These are phyloP conservation scores for Phyllosticta citriasiana DNA, from an alignment of 2,329 filamentous ascomycete species.

Conservation along the genomic window DNA sequence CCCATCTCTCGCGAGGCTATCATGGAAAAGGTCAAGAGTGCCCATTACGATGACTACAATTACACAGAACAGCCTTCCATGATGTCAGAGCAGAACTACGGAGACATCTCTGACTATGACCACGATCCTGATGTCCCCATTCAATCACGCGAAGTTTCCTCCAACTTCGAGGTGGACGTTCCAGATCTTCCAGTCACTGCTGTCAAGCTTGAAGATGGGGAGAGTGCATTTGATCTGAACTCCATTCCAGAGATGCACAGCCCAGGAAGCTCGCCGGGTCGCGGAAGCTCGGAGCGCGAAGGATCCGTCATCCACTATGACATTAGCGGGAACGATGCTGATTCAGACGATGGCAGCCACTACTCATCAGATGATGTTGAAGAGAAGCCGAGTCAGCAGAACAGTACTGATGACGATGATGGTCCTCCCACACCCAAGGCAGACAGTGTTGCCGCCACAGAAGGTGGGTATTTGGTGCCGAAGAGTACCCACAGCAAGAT, in stretches of 20 bases:
- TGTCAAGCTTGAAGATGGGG: constrained; percentile 43
- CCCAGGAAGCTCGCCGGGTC: constrained; percentile 35
- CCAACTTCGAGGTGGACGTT: constrained; percentile 48
- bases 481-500: constrained; percentile 1
- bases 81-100: constrained; percentile 46
- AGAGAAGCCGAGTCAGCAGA: constrained; percentile 22
- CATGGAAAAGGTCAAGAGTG: constrained; percentile 70
- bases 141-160: constrained; percentile 67
- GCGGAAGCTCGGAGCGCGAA: constrained; percentile 24
- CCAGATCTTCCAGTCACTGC: constrained; percentile 59
- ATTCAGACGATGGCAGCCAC: constrained; percentile 48
- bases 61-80: constrained; percentile 29
- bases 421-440: constrained; percentile 38
- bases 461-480: constrained; percentile 6
- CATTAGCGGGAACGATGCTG: constrained; percentile 20
- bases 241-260: constrained; percentile 52
- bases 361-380: constrained; percentile 39
- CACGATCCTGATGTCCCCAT: constrained; percentile 85
- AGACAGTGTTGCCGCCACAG: constrained; percentile 18
- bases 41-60: constrained; percentile 40
- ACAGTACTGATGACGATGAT: constrained; percentile 29
- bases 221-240: constrained; percentile 48
- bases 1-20: constrained; percentile 92
- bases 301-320: constrained; percentile 48
- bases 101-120: constrained; percentile 42